A percentile compares a stretch with the other conserved stretches of the same genome.
phyloP scores from a whole-genome alignment of 805 yeast genomes.

The Clavispora phyllophila region DNA sequence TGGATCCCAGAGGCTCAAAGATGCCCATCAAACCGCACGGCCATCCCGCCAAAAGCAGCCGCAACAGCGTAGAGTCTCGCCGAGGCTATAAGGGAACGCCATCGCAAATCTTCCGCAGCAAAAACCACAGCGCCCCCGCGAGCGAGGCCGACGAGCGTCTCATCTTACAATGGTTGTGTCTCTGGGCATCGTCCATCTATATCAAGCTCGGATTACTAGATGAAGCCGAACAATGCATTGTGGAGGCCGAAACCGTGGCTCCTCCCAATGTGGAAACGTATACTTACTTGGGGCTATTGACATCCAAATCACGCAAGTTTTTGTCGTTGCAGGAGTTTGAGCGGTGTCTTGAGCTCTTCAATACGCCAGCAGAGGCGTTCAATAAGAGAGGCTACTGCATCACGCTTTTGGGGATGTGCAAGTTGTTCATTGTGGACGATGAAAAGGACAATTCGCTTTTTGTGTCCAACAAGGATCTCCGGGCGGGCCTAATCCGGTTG shows the following conservation, averaged over 20 bases:
- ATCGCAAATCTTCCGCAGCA: not conserved
- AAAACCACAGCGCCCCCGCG: not conserved
- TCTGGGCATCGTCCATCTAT: slow-evolving; percentile 66
- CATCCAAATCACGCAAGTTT: slow-evolving; percentile 37
- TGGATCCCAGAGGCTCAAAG: slow-evolving; percentile 26
- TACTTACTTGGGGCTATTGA: slow-evolving; percentile 45
- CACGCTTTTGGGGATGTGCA: slow-evolving; percentile 52
- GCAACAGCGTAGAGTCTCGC: slow-evolving; percentile 5
- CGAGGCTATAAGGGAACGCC: not conserved
- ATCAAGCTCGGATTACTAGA: slow-evolving; percentile 45
- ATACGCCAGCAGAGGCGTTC: slow-evolving; percentile 16
- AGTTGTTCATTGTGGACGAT: slow-evolving; percentile 43
- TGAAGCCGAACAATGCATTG: slow-evolving; percentile 68
- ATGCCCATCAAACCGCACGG: slow-evolving; percentile 11
- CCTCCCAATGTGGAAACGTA: slow-evolving; percentile 45
- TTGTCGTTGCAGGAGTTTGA: slow-evolving; percentile 63
- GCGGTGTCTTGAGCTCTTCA: slow-evolving; percentile 45
- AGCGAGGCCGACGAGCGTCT: slow-evolving; percentile 3
- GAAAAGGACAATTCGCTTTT: slow-evolving; percentile 33
- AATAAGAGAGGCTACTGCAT: slow-evolving; percentile 38
- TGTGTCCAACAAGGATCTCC: slow-evolving; percentile 49
- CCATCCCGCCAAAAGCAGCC: slow-evolving; percentile 5
- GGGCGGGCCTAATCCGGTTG: slow-evolving; percentile 58
- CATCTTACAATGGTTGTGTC: slow-evolving; percentile 62
- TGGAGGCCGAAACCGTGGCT: slow-evolving; percentile 57